These are phyloP conservation scores for Kodamaea sp. DNA, from an alignment of 1,139 yeast genomes.

Conservation along the genomic window DNA sequence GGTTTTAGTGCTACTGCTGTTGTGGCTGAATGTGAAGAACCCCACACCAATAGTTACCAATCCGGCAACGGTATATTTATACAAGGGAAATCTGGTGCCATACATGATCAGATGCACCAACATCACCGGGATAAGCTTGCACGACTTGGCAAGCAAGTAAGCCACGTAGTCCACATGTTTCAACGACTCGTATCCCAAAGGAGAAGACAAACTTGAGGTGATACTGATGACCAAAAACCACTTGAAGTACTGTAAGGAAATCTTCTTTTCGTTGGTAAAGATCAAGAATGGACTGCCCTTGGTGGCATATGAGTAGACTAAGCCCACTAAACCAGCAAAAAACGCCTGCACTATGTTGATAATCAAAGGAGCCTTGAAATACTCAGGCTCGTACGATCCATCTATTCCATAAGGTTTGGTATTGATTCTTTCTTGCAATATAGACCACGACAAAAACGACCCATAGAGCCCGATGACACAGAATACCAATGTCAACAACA, in stretches of 20 bases:
- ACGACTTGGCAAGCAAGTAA: conserved; percentile 83
- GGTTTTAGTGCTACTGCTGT: conserved; percentile 19
- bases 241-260: conserved; percentile 26
- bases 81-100: conserved; percentile 67
- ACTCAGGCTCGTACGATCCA: conserved; percentile 39
- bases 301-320: conserved; percentile 48
- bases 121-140: conserved; percentile 92
- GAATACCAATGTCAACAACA: conserved; percentile 38
- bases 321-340: conserved; percentile 72
- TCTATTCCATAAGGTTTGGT: conserved; percentile 68
- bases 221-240: conserved; percentile 65
- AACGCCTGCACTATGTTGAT: conserved; percentile 74
- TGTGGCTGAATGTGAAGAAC: conserved; percentile 62
- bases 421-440: conserved; percentile 84
- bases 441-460: conserved; percentile 88
- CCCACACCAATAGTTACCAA: conserved; percentile 81
- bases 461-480: conserved; percentile 78
- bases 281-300: conserved; percentile 30
- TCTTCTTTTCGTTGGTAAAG: conserved; percentile 23
- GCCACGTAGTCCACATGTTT: conserved; percentile 85
- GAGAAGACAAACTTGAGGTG: conserved; percentile 80
- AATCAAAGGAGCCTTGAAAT: conserved; percentile 74
- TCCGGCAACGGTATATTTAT: conserved; percentile 76
- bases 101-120: conserved; percentile 75
- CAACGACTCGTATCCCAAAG: conserved; percentile 74